phyloP scores from a whole-genome alignment of 2,329 filamentous ascomycete species.

The Clonostachys rhizophaga region DNA sequence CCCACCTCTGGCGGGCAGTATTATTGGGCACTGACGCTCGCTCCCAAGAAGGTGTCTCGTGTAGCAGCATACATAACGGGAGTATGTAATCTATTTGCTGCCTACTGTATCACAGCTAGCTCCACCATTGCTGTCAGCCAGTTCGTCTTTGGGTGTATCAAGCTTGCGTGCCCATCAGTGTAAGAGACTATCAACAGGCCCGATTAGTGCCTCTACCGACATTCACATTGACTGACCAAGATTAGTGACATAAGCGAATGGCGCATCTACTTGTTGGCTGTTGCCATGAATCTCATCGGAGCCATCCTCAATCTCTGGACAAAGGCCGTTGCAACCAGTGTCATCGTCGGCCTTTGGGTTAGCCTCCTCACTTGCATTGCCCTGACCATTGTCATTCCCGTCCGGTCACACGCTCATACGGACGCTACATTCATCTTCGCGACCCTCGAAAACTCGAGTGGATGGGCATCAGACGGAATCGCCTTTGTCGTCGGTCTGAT shows the following conservation, averaged over 20 bases:
- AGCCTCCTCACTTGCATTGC: slow-evolving; percentile 40
- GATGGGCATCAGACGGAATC: slow-evolving; percentile 42
- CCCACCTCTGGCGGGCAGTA: slow-evolving; percentile 20
- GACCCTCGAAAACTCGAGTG: slow-evolving; percentile 47
- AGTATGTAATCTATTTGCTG: slow-evolving; percentile 9
- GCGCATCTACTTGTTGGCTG: slow-evolving; percentile 40
- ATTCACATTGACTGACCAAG: no score
- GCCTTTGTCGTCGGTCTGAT: slow-evolving; percentile 45
- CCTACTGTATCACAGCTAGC: no score
- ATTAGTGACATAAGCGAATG: slow-evolving; percentile 29
- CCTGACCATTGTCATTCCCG: slow-evolving; percentile 40
- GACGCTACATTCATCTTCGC: slow-evolving; percentile 40
- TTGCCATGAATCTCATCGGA: slow-evolving; percentile 35
- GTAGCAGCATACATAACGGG: slow-evolving; percentile 15
- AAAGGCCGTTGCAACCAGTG: no score
- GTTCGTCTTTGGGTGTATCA: no score
- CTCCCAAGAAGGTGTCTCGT: slow-evolving; percentile 5
- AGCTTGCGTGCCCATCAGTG: slow-evolving; percentile 20
- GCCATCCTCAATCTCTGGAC: slow-evolving; percentile 32
- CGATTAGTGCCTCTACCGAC: no score
- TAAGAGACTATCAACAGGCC: slow-evolving; percentile 2
- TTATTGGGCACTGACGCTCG: slow-evolving; percentile 15
- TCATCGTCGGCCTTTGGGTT: slow-evolving; percentile 28
- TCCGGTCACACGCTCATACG: slow-evolving; percentile 37
- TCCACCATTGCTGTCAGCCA: no score